Evolutionary conservation across 225 moss, liverwort and hornwort genomes (phyloP).

Genomic region (Anthoceros angustus): DNA sequence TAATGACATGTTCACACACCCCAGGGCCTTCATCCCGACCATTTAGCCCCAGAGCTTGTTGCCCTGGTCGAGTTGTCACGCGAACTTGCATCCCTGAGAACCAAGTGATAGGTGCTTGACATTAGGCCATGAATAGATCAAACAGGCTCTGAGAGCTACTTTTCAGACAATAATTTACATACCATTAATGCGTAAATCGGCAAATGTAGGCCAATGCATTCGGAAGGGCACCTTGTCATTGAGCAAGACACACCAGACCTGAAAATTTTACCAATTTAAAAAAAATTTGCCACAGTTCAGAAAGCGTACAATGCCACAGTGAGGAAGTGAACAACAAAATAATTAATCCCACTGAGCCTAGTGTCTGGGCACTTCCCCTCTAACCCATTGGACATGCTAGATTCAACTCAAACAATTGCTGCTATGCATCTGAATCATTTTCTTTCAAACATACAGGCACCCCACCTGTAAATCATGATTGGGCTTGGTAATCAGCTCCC

Average conservation of each 20-base stretch:
- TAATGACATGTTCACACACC: background rate
- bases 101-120: background rate
- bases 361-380: too few species aligned
- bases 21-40: constrained; percentile 1
- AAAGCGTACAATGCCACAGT: background rate
- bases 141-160: background rate
- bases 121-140: too few species aligned
- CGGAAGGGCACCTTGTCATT: constrained; percentile 96
- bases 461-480: constrained; percentile 39
- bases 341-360: too few species aligned
- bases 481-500: constrained; percentile 18
- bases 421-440: too few species aligned
- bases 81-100: background rate
- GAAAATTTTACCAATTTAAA: constrained; percentile 10
- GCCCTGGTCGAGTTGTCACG: background rate
- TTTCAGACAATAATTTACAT: constrained; percentile 6
- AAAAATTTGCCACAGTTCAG: background rate
- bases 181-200: constrained; percentile 88
- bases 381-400: too few species aligned
- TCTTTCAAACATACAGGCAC: background rate
- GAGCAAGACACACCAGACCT: constrained; percentile 99
- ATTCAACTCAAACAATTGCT: too few species aligned
- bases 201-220: constrained; percentile 89
- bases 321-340: background rate
- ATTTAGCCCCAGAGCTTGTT: background rate